A percentile compares a stretch with the other conserved stretches of the same genome.
Evolutionary conservation across 2,329 filamentous ascomycete species (phyloP).

Genomic region (Thelonectria blattea): DNA sequence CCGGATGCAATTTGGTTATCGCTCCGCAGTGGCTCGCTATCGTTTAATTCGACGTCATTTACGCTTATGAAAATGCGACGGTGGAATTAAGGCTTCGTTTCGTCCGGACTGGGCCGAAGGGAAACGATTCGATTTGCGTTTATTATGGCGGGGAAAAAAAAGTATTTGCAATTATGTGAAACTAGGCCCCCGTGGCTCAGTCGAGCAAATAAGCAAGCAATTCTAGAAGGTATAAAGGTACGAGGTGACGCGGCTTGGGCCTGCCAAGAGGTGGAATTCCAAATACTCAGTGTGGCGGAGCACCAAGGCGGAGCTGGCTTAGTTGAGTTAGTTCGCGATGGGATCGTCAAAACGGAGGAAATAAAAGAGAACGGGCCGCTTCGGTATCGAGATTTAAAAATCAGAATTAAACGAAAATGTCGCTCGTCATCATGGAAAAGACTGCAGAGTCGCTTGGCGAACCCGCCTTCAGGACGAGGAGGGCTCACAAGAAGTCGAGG

Average conservation of each 20-base stretch:
- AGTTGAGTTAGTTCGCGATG: background rate
- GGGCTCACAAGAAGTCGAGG: constrained; percentile 33
- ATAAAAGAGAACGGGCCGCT: background rate
- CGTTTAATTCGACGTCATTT: background rate
- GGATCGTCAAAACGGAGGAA: background rate
- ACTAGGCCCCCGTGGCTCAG: background rate
- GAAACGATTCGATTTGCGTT: too few relatives aligned
- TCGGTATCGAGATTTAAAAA: too few relatives aligned
- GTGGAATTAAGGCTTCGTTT: too few relatives aligned
- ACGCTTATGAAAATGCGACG: background rate
- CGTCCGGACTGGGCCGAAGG: too few relatives aligned
- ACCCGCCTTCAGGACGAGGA: constrained; percentile 20
- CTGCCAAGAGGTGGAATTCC: background rate
- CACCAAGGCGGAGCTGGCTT: background rate
- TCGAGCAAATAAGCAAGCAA: background rate
- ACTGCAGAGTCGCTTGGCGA: background rate
- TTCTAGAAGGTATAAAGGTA: background rate
- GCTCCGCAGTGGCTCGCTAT: background rate
- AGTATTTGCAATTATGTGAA: background rate
- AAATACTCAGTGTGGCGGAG: background rate
- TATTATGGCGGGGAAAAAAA: background rate
- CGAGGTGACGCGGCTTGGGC: background rate
- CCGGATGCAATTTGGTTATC: background rate
- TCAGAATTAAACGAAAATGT: too few relatives aligned
- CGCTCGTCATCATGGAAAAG: background rate